A percentile compares a stretch with the other conserved stretches of the same genome.
These are phyloP conservation scores for Mucuna pruriens DNA, from an alignment of 306 rosid species.

Conservation along the genomic window DNA sequence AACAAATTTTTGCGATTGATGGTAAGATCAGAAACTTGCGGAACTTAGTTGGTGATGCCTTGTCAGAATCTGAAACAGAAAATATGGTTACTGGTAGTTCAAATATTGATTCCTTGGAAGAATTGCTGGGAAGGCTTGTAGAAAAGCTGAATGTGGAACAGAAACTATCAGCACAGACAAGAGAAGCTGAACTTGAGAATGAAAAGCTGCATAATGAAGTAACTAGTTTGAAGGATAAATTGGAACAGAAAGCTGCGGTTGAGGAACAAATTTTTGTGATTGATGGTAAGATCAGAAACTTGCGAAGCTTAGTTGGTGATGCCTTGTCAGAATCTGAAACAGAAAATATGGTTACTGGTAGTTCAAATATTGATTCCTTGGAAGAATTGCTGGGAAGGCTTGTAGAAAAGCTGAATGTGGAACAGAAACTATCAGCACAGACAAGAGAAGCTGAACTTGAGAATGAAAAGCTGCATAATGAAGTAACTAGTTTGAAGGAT, in stretches of 20 bases:
- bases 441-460: too few relatives aligned
- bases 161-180: slow-evolving; percentile 48
- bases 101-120: slow-evolving; percentile 71
- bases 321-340: slow-evolving; percentile 60
- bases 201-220: slow-evolving; percentile 61
- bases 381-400: slow-evolving; percentile 73
- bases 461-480: too few relatives aligned
- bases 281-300: slow-evolving; percentile 60
- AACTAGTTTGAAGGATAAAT: slow-evolving; percentile 55
- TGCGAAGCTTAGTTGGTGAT: slow-evolving; percentile 63
- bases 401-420: too few relatives aligned
- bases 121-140: slow-evolving; percentile 66
- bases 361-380: slow-evolving; percentile 64
- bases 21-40: slow-evolving; percentile 64
- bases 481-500: too few relatives aligned
- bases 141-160: slow-evolving; percentile 19
- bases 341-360: slow-evolving; percentile 55
- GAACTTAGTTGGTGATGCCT: slow-evolving; percentile 61
- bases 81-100: slow-evolving; percentile 57
- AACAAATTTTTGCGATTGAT: slow-evolving; percentile 50
- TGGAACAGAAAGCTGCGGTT: slow-evolving; percentile 51
- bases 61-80: slow-evolving; percentile 54
- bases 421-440: too few relatives aligned
- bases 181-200: slow-evolving; percentile 66
- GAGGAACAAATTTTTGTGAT: slow-evolving; percentile 53